phyloP scores from a whole-genome alignment of 2,329 filamentous ascomycete genomes.

The Colletotrichum lentis region DNA sequence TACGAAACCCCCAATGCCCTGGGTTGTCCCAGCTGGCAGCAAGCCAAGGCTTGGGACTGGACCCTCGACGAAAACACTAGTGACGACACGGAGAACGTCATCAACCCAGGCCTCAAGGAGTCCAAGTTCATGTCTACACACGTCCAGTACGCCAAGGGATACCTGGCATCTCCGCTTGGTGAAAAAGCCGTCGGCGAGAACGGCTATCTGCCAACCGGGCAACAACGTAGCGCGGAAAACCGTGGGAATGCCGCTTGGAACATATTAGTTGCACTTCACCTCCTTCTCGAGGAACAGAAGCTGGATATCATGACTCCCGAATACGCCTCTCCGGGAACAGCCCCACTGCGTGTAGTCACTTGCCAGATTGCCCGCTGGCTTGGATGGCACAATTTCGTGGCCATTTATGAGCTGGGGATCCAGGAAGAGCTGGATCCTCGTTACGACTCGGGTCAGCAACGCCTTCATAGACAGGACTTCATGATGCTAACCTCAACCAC shows the following conservation, averaged over 20 bases:
- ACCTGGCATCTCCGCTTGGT: conserved; percentile 67
- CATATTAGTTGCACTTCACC: conserved; percentile 79
- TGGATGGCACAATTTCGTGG: conserved; percentile 66
- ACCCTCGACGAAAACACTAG: conserved; percentile 64
- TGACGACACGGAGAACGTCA: conserved; percentile 44
- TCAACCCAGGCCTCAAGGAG: conserved; percentile 41
- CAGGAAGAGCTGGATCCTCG: conserved; percentile 55
- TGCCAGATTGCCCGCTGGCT: conserved; percentile 86
- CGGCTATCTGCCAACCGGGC: conserved; percentile 73
- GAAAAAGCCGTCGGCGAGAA: conserved; percentile 59
- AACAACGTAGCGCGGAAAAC: conserved; percentile 60
- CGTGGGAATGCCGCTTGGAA: conserved; percentile 70
- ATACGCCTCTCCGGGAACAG: conserved; percentile 53
- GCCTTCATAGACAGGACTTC: conserved; percentile 25
- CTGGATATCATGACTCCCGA: conserved; percentile 68
- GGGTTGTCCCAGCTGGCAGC: conserved; percentile 65
- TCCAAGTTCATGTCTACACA: conserved; percentile 59
- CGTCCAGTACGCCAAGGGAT: conserved; percentile 70
- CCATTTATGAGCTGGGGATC: conserved; percentile 61
- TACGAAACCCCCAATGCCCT: conserved; percentile 59
- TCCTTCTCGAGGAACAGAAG: conserved; percentile 90
- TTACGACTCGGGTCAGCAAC: conserved; percentile 52
- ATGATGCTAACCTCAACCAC: conserved; percentile 24
- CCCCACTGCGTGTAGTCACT: conserved; percentile 74
- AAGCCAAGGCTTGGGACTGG: conserved; percentile 75